phyloP scores from a whole-genome alignment of 441 rosid genomes.

The Bruguiera hainesii region DNA sequence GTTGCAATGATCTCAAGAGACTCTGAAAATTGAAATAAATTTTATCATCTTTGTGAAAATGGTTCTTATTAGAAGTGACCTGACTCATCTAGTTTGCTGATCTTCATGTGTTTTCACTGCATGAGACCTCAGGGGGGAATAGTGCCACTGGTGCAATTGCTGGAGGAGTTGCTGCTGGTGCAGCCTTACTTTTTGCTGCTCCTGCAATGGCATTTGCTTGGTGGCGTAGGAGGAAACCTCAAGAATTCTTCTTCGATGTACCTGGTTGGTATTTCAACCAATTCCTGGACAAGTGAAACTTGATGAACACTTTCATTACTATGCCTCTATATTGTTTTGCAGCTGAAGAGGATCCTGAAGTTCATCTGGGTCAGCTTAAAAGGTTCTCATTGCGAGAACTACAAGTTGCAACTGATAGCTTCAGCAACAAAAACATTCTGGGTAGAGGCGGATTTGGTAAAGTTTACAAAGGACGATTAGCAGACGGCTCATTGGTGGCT shows the following conservation, averaged over 20 bases:
- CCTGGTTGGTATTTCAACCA: slow-evolving; percentile 58
- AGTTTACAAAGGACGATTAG: slow-evolving; percentile 90
- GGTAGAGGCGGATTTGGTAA: slow-evolving; percentile 97
- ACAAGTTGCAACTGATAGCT: slow-evolving; percentile 87
- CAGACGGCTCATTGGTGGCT: slow-evolving; percentile 87
- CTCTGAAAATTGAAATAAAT: slow-evolving; percentile 6
- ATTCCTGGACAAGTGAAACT: not conserved
- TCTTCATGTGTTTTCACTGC: slow-evolving; percentile 7
- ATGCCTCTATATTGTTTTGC: slow-evolving; percentile 21
- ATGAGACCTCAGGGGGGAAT: slow-evolving; percentile 47
- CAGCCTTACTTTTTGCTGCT: slow-evolving; percentile 82
- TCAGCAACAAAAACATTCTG: slow-evolving; percentile 82
- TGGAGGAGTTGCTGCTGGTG: slow-evolving; percentile 95
- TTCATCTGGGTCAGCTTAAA: slow-evolving; percentile 92
- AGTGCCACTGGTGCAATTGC: slow-evolving; percentile 83
- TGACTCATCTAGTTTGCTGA: slow-evolving; percentile 1
- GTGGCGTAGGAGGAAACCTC: slow-evolving; percentile 87
- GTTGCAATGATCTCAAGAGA: too few relatives aligned
- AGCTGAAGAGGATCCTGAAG: slow-evolving; percentile 97
- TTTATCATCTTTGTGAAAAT: not conserved
- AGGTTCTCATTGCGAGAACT: slow-evolving; percentile 84
- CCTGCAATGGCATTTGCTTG: slow-evolving; percentile 91
- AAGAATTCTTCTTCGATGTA: slow-evolving; percentile 78
- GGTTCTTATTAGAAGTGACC: slow-evolving; percentile 3
- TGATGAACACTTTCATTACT: not conserved